Evolutionary conservation across 495 filamentous ascomycete species (phyloP).

Genomic region (Thozetella sp.): DNA sequence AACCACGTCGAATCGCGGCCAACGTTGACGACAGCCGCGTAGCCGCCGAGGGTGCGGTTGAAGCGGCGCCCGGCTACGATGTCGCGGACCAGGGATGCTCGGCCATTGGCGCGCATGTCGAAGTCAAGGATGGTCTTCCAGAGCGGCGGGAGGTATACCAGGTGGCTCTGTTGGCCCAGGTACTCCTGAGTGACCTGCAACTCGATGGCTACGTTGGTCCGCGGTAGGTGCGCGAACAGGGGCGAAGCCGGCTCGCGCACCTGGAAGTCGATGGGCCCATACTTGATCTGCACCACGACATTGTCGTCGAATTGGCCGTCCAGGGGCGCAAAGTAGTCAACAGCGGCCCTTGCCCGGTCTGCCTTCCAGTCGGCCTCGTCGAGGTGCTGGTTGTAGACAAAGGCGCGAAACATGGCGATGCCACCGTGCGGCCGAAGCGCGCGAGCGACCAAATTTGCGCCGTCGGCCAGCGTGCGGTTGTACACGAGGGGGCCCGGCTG

Average conservation of each 20-base stretch:
- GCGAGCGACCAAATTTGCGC: conserved; percentile 70
- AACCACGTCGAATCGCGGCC: conserved; percentile 70
- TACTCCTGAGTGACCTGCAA: conserved; percentile 72
- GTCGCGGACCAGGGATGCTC: conserved; percentile 54
- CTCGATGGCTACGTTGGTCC: conserved; percentile 65
- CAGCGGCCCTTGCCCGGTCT: conserved; percentile 71
- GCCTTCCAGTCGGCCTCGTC: conserved; percentile 62
- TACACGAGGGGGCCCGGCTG: conserved; percentile 72
- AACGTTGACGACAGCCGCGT: conserved; percentile 69
- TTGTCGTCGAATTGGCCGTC: conserved; percentile 71
- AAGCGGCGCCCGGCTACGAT: conserved; percentile 63
- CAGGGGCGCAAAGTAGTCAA: conserved; percentile 65
- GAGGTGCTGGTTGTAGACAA: conserved; percentile 66
- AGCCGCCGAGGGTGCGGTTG: conserved; percentile 59
- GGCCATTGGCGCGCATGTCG: conserved; percentile 60
- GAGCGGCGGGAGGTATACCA: conserved; percentile 66
- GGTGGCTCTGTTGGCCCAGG: conserved; percentile 69
- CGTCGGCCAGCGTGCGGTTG: conserved; percentile 68
- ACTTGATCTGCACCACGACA: conserved; percentile 74
- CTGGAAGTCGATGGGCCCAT: conserved; percentile 77
- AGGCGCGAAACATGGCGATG: conserved; percentile 72
- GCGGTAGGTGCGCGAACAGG: conserved; percentile 62
- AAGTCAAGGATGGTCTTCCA: conserved; percentile 71
- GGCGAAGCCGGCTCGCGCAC: conserved; percentile 72
- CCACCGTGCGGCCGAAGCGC: conserved; percentile 64